Evolutionary conservation across 805 yeast species (phyloP).

Genomic region (Saccharomycopsis sp.): DNA sequence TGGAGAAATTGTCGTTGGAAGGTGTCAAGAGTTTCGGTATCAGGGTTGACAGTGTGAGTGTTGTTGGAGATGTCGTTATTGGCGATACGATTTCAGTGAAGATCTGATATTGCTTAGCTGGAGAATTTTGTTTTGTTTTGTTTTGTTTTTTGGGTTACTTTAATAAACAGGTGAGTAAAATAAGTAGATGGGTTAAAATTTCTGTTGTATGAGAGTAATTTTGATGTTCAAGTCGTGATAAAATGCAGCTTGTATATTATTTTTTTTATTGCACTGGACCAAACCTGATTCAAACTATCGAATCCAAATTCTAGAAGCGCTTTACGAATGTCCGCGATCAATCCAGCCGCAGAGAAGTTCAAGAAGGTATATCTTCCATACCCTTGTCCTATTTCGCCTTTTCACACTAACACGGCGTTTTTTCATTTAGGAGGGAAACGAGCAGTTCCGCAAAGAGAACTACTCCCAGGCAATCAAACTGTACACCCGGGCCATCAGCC

Average conservation of each 20-base stretch:
- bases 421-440: conserved; percentile 5
- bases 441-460: conserved; percentile 1
- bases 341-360: not conserved
- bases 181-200: too few relatives aligned
- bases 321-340: too few relatives aligned
- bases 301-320: too few relatives aligned
- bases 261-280: too few relatives aligned
- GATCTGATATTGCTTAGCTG: not conserved
- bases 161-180: too few relatives aligned
- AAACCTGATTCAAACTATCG: too few relatives aligned
- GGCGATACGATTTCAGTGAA: conserved; percentile 16
- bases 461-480: not conserved
- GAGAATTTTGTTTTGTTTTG: not conserved
- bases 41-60: conserved; percentile 25
- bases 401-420: not conserved
- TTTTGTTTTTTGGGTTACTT: not conserved
- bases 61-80: conserved; percentile 21
- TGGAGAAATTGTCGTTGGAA: not conserved
- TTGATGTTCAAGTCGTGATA: too few relatives aligned
- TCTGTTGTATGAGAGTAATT: too few relatives aligned
- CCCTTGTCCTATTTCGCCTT: not conserved
- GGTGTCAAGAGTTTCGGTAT: conserved; percentile 12
- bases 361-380: not conserved
- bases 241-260: too few relatives aligned
- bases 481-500: not conserved